Evolutionary conservation across 805 yeast genomes (phyloP).

Genomic region (Cyberlindnera mrakii): DNA sequence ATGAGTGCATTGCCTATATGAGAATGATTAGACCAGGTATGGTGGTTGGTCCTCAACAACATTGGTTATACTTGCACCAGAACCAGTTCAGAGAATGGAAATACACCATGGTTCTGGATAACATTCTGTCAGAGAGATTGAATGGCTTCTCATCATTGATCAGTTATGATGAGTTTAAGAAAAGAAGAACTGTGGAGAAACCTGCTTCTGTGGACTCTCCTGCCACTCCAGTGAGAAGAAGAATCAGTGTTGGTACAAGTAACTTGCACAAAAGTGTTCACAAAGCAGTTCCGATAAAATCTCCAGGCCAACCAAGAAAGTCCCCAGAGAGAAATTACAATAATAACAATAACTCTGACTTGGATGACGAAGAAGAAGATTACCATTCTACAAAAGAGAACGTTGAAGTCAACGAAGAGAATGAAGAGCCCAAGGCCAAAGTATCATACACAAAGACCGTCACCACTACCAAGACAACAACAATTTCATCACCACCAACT

Average conservation of each 20-base stretch:
- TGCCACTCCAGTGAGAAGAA: constrained; percentile 69
- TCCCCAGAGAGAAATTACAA: constrained; percentile 28
- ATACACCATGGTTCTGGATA: constrained; percentile 79
- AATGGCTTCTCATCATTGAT: constrained; percentile 64
- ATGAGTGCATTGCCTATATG: constrained; percentile 94
- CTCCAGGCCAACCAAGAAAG: constrained; percentile 97
- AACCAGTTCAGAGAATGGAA: constrained; percentile 96
- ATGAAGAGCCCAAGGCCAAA: constrained; percentile 12
- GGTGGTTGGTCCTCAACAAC: constrained; percentile 99
- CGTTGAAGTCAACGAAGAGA: constrained; percentile 1
- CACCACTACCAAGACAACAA: constrained; percentile 25
- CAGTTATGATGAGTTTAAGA: constrained; percentile 54
- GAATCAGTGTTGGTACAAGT: constrained; percentile 61
- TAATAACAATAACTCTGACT: constrained; percentile 21
- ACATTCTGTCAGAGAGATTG: constrained; percentile 55
- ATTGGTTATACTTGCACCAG: constrained; percentile 95
- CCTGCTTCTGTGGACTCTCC: constrained; percentile 33
- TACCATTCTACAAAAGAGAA: constrained; percentile 21
- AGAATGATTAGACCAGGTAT: constrained; percentile 96
- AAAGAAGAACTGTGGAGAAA: constrained; percentile 35
- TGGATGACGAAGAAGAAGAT: constrained; percentile 21
- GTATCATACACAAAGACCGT: constrained; percentile 23
- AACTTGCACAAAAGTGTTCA: constrained; percentile 58
- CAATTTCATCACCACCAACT: constrained; percentile 26
- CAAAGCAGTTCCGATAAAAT: constrained; percentile 80